phyloP scores from a whole-genome alignment of 1,139 yeast genomes.

The Kodamaea fungicola region DNA sequence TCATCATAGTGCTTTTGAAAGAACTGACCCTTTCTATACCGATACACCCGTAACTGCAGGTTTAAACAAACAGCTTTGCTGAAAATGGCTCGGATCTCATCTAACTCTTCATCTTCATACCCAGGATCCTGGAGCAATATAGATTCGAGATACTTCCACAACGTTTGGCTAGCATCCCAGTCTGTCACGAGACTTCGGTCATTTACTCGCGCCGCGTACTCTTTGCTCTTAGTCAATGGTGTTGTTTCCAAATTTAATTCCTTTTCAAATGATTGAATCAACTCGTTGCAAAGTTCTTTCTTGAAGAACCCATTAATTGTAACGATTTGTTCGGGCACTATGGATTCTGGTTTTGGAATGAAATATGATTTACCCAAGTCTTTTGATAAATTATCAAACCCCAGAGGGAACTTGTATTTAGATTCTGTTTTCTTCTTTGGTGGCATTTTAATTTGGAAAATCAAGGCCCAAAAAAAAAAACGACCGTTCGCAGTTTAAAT shows the following conservation, averaged over 20 bases:
- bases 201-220: constrained; percentile 59
- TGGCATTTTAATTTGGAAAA: constrained; percentile 6
- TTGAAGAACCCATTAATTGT: constrained; percentile 45
- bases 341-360: constrained; percentile 31
- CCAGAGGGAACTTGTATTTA: constrained; percentile 26
- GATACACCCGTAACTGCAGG: constrained; percentile 54
- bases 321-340: constrained; percentile 43
- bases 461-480: background rate
- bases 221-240: constrained; percentile 45
- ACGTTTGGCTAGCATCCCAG: constrained; percentile 29
- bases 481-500: background rate
- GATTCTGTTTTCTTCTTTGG: constrained; percentile 8
- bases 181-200: constrained; percentile 49
- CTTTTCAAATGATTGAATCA: constrained; percentile 36
- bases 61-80: constrained; percentile 47
- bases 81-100: constrained; percentile 26
- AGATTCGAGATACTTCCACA: constrained; percentile 44
- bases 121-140: constrained; percentile 30
- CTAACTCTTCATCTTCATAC: constrained; percentile 28
- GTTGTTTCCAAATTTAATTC: constrained; percentile 44
- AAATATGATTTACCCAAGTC: constrained; percentile 24
- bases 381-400: constrained; percentile 20
- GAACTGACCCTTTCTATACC: constrained; percentile 57
- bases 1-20: constrained; percentile 67
- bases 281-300: constrained; percentile 38